These are phyloP conservation scores for Croton setiger DNA, from an alignment of 441 rosid genomes.

Conservation along the genomic window DNA sequence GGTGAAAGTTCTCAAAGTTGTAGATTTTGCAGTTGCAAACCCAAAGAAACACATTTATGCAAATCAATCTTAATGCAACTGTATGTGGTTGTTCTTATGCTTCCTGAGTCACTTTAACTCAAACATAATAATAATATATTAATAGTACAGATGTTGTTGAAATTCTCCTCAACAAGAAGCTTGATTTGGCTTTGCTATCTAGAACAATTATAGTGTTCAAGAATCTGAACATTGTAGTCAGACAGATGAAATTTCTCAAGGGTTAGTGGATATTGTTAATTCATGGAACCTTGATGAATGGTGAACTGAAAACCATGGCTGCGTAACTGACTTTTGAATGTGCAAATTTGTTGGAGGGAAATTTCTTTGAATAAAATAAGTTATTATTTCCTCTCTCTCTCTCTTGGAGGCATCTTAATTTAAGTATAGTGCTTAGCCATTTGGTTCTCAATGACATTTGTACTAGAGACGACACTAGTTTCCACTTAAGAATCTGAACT, in stretches of 20 bases:
- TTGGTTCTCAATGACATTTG: background rate
- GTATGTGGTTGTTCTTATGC: too few species aligned
- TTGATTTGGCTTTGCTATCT: background rate
- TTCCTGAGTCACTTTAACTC: background rate
- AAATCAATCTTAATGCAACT: too few species aligned
- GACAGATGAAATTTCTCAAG: background rate
- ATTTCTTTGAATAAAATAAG: too few species aligned
- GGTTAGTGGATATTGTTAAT: background rate
- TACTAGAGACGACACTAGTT: background rate
- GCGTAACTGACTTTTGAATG: too few species aligned
- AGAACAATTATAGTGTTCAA: background rate
- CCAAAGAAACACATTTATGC: too few species aligned
- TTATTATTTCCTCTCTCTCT: background rate
- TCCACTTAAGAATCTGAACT: background rate
- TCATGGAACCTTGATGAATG: background rate
- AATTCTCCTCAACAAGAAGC: background rate
- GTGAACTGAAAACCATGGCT: background rate
- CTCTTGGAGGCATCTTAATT: slow-evolving; percentile 2
- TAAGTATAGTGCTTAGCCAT: background rate
- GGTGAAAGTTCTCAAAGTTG: background rate
- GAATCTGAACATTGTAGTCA: background rate
- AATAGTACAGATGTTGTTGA: background rate
- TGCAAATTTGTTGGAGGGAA: too few species aligned
- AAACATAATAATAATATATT: background rate
- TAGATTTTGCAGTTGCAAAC: too few species aligned